These are phyloP conservation scores for Chaetoceros muelleri DNA, from an alignment of 108 stramenopile genomes.

Conservation along the genomic window DNA sequence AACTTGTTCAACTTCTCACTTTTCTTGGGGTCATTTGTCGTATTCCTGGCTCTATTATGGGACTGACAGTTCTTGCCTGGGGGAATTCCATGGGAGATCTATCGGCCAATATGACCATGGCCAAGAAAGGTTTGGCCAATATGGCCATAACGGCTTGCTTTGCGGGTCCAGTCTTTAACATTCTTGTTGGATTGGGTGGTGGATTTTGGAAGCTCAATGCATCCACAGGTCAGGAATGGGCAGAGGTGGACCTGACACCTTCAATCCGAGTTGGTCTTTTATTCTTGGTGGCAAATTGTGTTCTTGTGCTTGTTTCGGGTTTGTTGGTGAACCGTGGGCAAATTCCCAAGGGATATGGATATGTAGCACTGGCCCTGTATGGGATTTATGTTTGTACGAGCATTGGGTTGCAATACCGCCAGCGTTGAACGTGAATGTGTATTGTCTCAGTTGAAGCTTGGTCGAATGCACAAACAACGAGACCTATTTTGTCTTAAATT, in stretches of 20 bases:
- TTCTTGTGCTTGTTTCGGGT: constrained; percentile 36
- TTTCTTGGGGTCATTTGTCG: constrained; percentile 72
- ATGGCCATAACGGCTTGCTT: constrained; percentile 89
- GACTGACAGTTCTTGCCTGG: constrained; percentile 92
- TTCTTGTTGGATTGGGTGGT: constrained; percentile 70
- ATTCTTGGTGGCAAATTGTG: constrained; percentile 56
- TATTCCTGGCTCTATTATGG: constrained; percentile 81
- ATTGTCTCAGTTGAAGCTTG: no score
- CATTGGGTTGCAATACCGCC: constrained; percentile 19
- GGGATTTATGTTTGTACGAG: constrained; percentile 23
- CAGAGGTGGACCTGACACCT: constrained; percentile 27
- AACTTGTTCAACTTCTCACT: constrained; percentile 76
- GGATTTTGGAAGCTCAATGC: constrained; percentile 46
- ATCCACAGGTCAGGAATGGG: constrained; percentile 20
- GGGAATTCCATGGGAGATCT: constrained; percentile 91
- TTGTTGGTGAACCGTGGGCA: constrained; percentile 22
- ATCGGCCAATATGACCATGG: constrained; percentile 88
- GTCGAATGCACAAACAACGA: no score
- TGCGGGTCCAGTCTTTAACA: constrained; percentile 95
- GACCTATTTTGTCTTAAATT: no score
- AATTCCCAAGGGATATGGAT: constrained; percentile 58
- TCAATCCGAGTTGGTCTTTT: constrained; percentile 50
- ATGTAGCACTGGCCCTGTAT: constrained; percentile 29
- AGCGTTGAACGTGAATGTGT: constrained; percentile 2
- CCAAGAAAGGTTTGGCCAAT: constrained; percentile 84